Evolutionary conservation across 805 yeast species (phyloP), one percentile per base, ranked within the genome.

Genomic region (Nakazawaea anatomiae): DNA sequence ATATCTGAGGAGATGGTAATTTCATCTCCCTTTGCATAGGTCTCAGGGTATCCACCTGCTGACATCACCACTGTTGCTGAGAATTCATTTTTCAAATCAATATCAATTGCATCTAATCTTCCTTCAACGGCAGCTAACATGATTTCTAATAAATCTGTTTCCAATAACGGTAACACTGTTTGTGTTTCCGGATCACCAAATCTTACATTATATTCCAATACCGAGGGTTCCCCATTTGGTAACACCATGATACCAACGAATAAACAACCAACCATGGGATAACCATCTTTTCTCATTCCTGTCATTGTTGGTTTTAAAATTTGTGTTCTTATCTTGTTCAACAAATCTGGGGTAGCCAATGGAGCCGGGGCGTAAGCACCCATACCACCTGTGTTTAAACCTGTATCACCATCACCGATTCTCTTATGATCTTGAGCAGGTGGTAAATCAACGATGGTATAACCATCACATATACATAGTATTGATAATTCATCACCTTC

Each of bases 151-250:
- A 94, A 76, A 69, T 94, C 99, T n/a, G 97, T 85, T 44, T 88
- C 73, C 56, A 94, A 73, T 62, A 94, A 76, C 25, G 97, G 97
- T 63, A 94, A 74, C 28, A 94, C 96, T 3, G 97, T 88, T 74
- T 94, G 99, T 36, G 98, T 94, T 72, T 94, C 99, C 58, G 99
- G 99, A 68, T 94, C 99, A 56, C 99, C 99, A 60, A 94, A 95
- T 71, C 99, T 84, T 47, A 95, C 98, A 60, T 94, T 94, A 71
- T 95, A 94, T 70, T 94, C 99, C 62, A 94, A 76, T 4, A 91
- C 97, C 72, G 90, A 89, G 58, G 99, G 98, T 47, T 58, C 69
- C 55, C 96, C 97, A 42, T 73, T 61, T n/a, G 83, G 79, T 5
- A 95, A 81, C 58, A 94, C 78, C 85, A 94, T 94, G 59, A 94